Base-by-base conservation (phyloP, 306 rosid genomes). In the Prunus kanzakura region DNA sequence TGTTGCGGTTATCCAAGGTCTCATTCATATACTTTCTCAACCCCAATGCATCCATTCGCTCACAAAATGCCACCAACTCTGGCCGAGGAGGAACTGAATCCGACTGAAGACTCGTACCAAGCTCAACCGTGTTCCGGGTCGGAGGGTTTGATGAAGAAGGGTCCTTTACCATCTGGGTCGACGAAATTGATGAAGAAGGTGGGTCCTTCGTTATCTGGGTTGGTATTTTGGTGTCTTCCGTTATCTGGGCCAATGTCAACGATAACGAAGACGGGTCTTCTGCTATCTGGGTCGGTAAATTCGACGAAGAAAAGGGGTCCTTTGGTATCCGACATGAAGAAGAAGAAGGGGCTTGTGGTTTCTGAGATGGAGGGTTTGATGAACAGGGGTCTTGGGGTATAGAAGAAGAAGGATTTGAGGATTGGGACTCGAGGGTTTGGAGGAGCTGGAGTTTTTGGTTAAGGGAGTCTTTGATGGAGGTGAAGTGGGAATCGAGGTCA, bases 31-130 rank as follows among this genome's bases (percentile, higher is more conserved):
- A 90, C 68, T 80, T 86, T 71, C 84, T 84, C 87, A 93, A 69
- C 77, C 91, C 97, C 23, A 70, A 67, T 15, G 91, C 88, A 63
- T 93, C 92, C 93, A 87, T 84, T 47, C 67, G 81, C 87, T 86
- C 86, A 62, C 93, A 91, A 15, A 86, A 63, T 16, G 76, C 77
- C 52, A 71, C 71, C 84, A 93, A 69, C 30, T 79, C 86, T 1
- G 78, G 67, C 69, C 90, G 61, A 45, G 92, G 87, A 71, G 65
- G 3, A 8, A 81, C 74, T 19, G 46, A 68, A 41, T 54, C 81
- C 11, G 60, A 15, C 1, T 45, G 71, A 41, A 43, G 68, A 75
- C 69, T n/a, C 7, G 62, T 41, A 67, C 16, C 55, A 7, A 32
- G 32, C 30, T 77, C 74, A 15, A 46, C 20, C 55, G 0, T 20